phyloP scores from a whole-genome alignment of 1,284 basidiomycete genomes.

The Pyrrhoderma noxium region DNA sequence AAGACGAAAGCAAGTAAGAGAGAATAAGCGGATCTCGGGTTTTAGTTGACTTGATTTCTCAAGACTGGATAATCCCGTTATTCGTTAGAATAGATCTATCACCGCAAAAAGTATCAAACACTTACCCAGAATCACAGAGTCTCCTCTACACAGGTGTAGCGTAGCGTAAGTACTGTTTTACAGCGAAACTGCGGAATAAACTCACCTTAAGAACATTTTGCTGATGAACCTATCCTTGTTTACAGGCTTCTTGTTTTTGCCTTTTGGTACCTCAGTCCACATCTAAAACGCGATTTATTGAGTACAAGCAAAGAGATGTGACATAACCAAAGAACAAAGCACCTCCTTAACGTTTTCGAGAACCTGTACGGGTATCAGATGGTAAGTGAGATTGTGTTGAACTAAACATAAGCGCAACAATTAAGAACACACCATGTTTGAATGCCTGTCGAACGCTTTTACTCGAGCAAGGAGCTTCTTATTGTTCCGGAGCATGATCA shows the following conservation, averaged over 20 bases:
- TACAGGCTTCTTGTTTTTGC: constrained; percentile 96
- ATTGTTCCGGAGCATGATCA: constrained; percentile 97
- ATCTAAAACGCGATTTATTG: constrained; percentile 46
- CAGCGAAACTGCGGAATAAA: constrained; percentile 5
- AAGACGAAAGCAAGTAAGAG: not conserved
- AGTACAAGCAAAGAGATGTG: not conserved
- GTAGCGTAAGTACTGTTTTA: not conserved
- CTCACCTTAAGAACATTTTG: constrained; percentile 87
- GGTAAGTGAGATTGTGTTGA: constrained; percentile 1
- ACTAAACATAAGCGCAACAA: not conserved
- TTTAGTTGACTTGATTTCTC: not conserved
- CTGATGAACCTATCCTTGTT: constrained; percentile 99
- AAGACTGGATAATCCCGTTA: not conserved
- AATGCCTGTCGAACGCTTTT: constrained; percentile 98
- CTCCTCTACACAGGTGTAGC: constrained; percentile 56
- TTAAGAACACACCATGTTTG: constrained; percentile 80
- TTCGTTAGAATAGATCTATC: not conserved
- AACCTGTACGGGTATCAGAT: constrained; percentile 44
- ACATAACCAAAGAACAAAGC: constrained; percentile 18
- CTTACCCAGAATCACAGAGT: constrained; percentile 92
- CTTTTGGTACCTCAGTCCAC: constrained; percentile 99
- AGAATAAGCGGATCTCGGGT: not conserved
- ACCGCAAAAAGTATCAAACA: constrained; percentile 17
- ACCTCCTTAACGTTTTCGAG: constrained; percentile 96
- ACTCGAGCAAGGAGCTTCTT: constrained; percentile 97